Evolutionary conservation across 2,329 filamentous ascomycete genomes (phyloP), one percentile per base, ranked within the genome.

Genomic region (Phyllosticta citrichinensis): DNA sequence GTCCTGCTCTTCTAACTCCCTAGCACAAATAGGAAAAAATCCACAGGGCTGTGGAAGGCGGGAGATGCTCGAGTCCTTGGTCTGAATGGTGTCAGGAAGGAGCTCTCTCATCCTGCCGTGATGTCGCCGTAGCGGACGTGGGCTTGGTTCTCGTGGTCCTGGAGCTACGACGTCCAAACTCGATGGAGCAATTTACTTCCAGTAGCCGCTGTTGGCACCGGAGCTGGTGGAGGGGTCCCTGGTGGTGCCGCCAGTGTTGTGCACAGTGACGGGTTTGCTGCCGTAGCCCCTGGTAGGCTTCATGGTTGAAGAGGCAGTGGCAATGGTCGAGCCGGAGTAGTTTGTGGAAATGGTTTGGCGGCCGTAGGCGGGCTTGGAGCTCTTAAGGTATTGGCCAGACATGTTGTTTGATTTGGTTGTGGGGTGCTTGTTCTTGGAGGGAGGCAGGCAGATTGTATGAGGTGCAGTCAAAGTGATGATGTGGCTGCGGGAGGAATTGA

Each of bases 231-330:
- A n/a, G 1, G 55, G 11, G 35, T 61, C 60, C 17, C 54, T 10
- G 4, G 60, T 57, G 11, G 30, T 14, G 51, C 60, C 60, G 9
- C 53, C 53, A 33, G 35, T 33, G 20, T 61, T 47, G 27, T n/a
- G 27, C 17, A 61, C 51, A 14, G 55, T 52, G 8, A 47, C 55
- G 5, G 55, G 60, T 51, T 61, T 61, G 30, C 55, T 50, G 55
- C 60, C 60, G 51, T 61, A 61, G 50, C 60, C 60, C 3, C 60
- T 55, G 4, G 60, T 33, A 20, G 60, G 51, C 55, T 40, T 57
- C 51, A 55, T 61, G 22, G 11, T 12, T 17, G 58, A 61, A 19
- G 60, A 57, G 50, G 50, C 60, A 3, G 60, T 61, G 12, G 60
- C 52, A 24, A 55, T 51, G 14, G 60, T 54, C 25, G 60, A 57